Evolutionary conservation across 176 grass and related monocot species (phyloP).

Genomic region (Cenchrus fungigraminus): DNA sequence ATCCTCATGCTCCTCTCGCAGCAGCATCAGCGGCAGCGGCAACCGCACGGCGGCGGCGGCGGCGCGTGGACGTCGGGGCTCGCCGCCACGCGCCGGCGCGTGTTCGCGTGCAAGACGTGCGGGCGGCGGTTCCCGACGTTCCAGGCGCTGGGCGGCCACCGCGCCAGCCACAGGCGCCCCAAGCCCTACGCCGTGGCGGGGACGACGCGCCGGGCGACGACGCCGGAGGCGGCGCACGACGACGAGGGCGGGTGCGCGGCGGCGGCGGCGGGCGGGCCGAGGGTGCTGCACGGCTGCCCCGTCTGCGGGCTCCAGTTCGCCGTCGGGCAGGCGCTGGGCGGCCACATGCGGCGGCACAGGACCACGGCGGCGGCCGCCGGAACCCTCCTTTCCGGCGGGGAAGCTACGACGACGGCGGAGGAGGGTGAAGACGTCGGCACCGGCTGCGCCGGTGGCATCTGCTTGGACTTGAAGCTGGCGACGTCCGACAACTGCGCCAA

Average conservation of each 20-base stretch:
- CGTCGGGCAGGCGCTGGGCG: slow-evolving; percentile 64
- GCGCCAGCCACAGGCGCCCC: slow-evolving; percentile 67
- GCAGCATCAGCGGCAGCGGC: neutral
- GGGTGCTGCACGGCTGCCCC: slow-evolving; percentile 53
- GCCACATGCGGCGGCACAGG: slow-evolving; percentile 70
- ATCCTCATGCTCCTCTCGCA: slow-evolving; percentile 50
- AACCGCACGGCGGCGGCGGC: neutral
- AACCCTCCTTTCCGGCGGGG: neutral
- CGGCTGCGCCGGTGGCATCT: slow-evolving; percentile 8
- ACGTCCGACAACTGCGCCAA: slow-evolving; percentile 46
- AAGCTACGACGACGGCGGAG: neutral
- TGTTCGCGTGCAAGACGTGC: slow-evolving; percentile 88
- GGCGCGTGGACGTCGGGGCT: neutral
- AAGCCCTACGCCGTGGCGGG: neutral
- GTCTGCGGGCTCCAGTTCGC: slow-evolving; percentile 56
- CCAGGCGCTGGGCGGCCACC: slow-evolving; percentile 84
- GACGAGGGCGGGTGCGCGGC: neutral
- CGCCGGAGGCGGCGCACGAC: neutral
- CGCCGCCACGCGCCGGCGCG: neutral
- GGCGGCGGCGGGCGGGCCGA: neutral
- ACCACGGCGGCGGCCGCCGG: neutral
- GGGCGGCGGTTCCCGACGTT: slow-evolving; percentile 66
- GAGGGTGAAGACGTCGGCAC: neutral
- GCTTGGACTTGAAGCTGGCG: slow-evolving; percentile 65
- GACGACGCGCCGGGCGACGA: neutral